These are phyloP conservation scores for Solanum hybrid DNA, from an alignment of 305 asterid genomes.

Conservation along the genomic window DNA sequence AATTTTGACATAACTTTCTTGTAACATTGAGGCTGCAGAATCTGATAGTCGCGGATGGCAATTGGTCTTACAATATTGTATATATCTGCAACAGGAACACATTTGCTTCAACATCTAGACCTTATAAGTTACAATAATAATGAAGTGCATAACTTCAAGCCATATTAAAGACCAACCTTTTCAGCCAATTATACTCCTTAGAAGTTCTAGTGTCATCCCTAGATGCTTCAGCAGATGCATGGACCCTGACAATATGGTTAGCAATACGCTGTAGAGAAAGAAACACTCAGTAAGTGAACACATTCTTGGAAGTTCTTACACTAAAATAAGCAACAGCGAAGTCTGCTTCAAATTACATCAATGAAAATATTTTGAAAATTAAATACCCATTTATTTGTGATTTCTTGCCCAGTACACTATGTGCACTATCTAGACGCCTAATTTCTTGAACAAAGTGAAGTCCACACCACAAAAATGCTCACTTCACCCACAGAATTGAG, in stretches of 20 bases:
- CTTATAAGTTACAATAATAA: not conserved
- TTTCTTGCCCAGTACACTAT: not conserved
- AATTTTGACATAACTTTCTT: slow-evolving; percentile 75
- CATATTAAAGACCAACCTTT: slow-evolving; percentile 38
- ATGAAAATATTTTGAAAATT: not conserved
- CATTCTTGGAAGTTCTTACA: not conserved
- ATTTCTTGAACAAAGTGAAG: not conserved
- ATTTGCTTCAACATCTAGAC: slow-evolving; percentile 13
- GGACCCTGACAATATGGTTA: slow-evolving; percentile 76
- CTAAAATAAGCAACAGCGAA: not conserved
- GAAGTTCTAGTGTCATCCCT: slow-evolving; percentile 42
- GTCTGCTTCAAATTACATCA: not conserved
- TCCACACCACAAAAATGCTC: not conserved
- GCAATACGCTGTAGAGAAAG: slow-evolving; percentile 64
- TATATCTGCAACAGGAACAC: slow-evolving; percentile 48
- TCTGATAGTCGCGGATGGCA: slow-evolving; percentile 95
- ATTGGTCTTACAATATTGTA: slow-evolving; percentile 73
- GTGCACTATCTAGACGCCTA: not conserved
- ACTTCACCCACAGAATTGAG: not conserved
- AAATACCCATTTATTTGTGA: not conserved
- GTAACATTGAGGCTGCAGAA: slow-evolving; percentile 74
- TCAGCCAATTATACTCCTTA: slow-evolving; percentile 91
- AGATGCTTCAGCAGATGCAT: slow-evolving; percentile 82
- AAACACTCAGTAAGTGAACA: slow-evolving; percentile 10
- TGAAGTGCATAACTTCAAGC: not conserved